phyloP scores from a whole-genome alignment of 768 basidiomycete species.

The Rhodocollybia butyracea region DNA sequence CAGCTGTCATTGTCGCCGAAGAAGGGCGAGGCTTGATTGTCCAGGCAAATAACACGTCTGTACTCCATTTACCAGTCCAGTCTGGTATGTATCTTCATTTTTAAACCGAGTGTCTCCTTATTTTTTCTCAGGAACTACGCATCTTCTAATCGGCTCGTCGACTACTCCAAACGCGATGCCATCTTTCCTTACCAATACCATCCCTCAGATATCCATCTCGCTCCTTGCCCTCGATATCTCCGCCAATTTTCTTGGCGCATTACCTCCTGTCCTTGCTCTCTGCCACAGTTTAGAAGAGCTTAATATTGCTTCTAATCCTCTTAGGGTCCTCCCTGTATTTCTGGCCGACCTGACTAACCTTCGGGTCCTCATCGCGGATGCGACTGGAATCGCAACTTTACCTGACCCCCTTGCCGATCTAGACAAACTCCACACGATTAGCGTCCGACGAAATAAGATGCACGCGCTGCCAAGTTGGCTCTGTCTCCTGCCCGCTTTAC shows the following conservation, averaged over 20 bases:
- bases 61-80: conserved; percentile 61
- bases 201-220: conserved; percentile 73
- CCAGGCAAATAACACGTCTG: conserved; percentile 59
- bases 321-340: conserved; percentile 90
- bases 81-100: conserved; percentile 52
- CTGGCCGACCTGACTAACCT: conserved; percentile 73
- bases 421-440: conserved; percentile 83
- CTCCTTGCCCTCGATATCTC: conserved; percentile 94
- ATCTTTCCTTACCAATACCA: conserved; percentile 60
- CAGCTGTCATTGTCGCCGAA: conserved; percentile 75
- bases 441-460: conserved; percentile 85
- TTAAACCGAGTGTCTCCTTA: neutral
- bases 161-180: conserved; percentile 76
- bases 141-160: conserved; percentile 85
- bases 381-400: conserved; percentile 75
- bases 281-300: conserved; percentile 88
- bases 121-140: conserved; percentile 73
- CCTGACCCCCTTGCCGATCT: conserved; percentile 73
- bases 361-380: conserved; percentile 90
- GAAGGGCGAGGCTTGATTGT: conserved; percentile 85
- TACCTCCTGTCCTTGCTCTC: conserved; percentile 79
- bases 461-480: conserved; percentile 93
- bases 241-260: conserved; percentile 76
- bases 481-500: conserved; percentile 78
- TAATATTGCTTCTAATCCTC: conserved; percentile 87